A percentile compares a stretch with the other conserved stretches of the same genome.
These are phyloP conservation scores for Dicorynia guianensis DNA, from an alignment of 306 rosid species.

Conservation along the genomic window DNA sequence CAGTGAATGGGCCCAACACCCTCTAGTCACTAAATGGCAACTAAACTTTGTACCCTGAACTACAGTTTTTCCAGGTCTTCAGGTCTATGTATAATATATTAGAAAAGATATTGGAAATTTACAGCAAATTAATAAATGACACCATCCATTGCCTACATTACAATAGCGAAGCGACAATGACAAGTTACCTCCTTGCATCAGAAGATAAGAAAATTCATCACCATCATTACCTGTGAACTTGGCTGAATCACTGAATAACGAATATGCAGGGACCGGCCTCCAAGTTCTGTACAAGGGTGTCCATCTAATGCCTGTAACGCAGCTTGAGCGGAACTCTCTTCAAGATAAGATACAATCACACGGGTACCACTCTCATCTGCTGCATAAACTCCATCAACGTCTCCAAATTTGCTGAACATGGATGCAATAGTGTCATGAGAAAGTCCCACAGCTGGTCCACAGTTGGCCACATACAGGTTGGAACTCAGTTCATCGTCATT, in stretches of 20 bases:
- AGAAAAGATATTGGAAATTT: neutral
- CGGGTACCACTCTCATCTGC: constrained; percentile 91
- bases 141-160: neutral
- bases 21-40: neutral
- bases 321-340: constrained; percentile 59
- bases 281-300: constrained; percentile 66
- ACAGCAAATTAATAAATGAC: neutral
- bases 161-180: neutral
- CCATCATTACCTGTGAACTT: constrained; percentile 48
- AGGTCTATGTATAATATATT: neutral
- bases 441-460: constrained; percentile 82
- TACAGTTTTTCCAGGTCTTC: neutral
- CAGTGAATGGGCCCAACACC: neutral
- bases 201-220: neutral
- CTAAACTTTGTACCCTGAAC: neutral
- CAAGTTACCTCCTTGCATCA: neutral
- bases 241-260: constrained; percentile 75
- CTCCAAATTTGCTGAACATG: constrained; percentile 70
- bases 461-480: constrained; percentile 82
- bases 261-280: constrained; percentile 76
- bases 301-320: constrained; percentile 72
- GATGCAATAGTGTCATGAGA: constrained; percentile 56
- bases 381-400: constrained; percentile 64
- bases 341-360: constrained; percentile 65
- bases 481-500: constrained; percentile 55